Percentiles rank a stretch among this genome's conserved stretches.
These are phyloP conservation scores for Schrenkiella parvula DNA, from an alignment of 345 rosid genomes.

Conservation along the genomic window DNA sequence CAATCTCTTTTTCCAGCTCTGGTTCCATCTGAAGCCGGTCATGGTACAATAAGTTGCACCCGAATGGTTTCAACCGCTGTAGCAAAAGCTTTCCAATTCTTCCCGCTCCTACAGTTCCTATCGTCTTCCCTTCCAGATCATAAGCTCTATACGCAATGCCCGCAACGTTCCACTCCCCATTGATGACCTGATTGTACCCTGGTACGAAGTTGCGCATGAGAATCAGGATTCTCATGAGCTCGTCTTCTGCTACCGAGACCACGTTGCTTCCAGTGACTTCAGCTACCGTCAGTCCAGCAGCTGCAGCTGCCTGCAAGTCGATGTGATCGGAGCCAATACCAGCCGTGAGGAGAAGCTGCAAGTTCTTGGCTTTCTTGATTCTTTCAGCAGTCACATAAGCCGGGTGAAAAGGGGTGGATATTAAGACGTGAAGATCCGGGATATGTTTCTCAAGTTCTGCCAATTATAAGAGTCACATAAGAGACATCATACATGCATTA, in stretches of 20 bases:
- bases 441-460: conserved; percentile 87
- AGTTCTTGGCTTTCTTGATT: conserved; percentile 85
- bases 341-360: conserved; percentile 86
- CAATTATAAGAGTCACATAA: not conserved
- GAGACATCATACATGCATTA: not conserved
- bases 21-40: conserved; percentile 77
- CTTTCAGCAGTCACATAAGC: conserved; percentile 88
- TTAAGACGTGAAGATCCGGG: conserved; percentile 81
- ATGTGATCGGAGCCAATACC: conserved; percentile 96
- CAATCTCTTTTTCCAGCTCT: conserved; percentile 58
- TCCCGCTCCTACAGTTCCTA: conserved; percentile 91
- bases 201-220: conserved; percentile 88
- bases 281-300: conserved; percentile 84
- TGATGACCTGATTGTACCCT: conserved; percentile 73
- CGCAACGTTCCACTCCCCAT: conserved; percentile 94
- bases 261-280: conserved; percentile 94
- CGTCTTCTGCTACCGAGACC: conserved; percentile 94
- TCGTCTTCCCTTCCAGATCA: conserved; percentile 94
- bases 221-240: conserved; percentile 91
- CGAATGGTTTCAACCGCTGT: conserved; percentile 86
- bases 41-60: conserved; percentile 82
- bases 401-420: conserved; percentile 90
- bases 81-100: conserved; percentile 85
- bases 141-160: conserved; percentile 80
- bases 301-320: conserved; percentile 83